Percentiles rank a stretch among this genome's conserved stretches.
Conservation (phyloP, 2,329 filamentous ascomycete genomes). For the Neopestalotiopsis clavispora region DNA sequence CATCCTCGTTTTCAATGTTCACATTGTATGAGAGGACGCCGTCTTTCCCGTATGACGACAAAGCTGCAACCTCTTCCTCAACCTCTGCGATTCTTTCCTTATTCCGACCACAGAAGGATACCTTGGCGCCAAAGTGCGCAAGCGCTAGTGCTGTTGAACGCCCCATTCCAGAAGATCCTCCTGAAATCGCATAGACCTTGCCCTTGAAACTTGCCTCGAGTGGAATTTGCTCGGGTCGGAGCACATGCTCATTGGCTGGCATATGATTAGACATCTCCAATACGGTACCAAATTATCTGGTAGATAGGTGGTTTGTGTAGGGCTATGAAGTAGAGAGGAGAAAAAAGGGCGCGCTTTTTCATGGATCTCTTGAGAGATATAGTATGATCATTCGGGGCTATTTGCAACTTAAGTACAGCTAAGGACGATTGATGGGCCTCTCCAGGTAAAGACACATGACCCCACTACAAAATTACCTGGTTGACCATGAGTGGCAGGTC, state of each 20-base stretch:
- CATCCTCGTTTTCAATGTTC: conserved; percentile 5
- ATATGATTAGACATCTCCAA: neutral
- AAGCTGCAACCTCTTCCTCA: neutral
- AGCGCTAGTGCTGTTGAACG: conserved; percentile 5
- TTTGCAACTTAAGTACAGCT: too few species aligned
- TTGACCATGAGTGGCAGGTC: too few species aligned
- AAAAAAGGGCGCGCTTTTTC: too few species aligned
- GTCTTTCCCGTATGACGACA: neutral
- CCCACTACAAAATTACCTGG: too few species aligned
- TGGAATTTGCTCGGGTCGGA: neutral
- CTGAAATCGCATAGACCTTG: conserved; percentile 6
- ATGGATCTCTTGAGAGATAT: too few species aligned
- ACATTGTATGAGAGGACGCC: conserved; percentile 5
- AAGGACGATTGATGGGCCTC: too few species aligned
- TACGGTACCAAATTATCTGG: neutral
- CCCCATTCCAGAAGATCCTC: conserved; percentile 7
- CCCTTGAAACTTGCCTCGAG: conserved; percentile 3
- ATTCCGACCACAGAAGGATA: conserved; percentile 8
- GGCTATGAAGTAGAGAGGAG: neutral
- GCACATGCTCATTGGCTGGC: neutral
- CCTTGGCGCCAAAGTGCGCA: conserved; percentile 5
- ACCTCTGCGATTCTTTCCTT: neutral
- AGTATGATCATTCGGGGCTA: too few species aligned
- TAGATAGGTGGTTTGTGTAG: neutral
- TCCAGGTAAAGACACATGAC: too few species aligned